Evolutionary conservation across 2,329 filamentous ascomycete species (phyloP), one percentile per base, ranked within the genome.

Genomic region (Thelonectria rubi): DNA sequence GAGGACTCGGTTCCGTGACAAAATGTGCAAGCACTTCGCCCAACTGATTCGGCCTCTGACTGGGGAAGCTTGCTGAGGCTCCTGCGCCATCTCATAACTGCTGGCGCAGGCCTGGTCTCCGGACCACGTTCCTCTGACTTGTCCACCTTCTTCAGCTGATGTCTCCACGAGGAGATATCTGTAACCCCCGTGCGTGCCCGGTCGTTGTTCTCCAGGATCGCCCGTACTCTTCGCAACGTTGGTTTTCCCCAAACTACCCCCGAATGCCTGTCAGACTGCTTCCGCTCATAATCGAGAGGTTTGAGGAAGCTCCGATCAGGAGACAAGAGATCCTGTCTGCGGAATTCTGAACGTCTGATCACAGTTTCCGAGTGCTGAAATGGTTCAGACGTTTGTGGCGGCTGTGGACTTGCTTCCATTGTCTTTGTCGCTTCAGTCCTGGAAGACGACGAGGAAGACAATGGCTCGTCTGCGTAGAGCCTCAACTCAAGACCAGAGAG

Each of bases 111-210:
- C 12, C 49, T 47, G 52, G 62, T 69, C 18, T 49, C 40, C 21
- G 37, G 47, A 42, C 55, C 48, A 39, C 63, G 52, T 9, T 67
- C 65, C 47, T 65, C 57, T 30, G 66, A 67, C 53, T 47, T 63
- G 17, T 65, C 64, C 11, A 71, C 63, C 39, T 66, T 72, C n/a
- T 64, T 69, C 24, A 72, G 55, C 39, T 71, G 69, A 17, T 65
- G 63, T 52, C 68, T 71, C 67, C 56, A 69, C 21, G 67, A 63
- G 24, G 67, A 68, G 42, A 69, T 57, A 43, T 55, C 46, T 9
- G 60, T 60, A 9, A 37, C 34, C 20, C 54, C 64, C 40, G 52
- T 45, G 26, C 60, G 52, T 42, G 43, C 49, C 39, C 26, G 54
- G 42, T 52, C 48, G 54, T 46, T 30, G 21, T 56, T 42, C 18